Conservation (phyloP, 129 eudicot species). For the Heracleum sosnowskyi region DNA sequence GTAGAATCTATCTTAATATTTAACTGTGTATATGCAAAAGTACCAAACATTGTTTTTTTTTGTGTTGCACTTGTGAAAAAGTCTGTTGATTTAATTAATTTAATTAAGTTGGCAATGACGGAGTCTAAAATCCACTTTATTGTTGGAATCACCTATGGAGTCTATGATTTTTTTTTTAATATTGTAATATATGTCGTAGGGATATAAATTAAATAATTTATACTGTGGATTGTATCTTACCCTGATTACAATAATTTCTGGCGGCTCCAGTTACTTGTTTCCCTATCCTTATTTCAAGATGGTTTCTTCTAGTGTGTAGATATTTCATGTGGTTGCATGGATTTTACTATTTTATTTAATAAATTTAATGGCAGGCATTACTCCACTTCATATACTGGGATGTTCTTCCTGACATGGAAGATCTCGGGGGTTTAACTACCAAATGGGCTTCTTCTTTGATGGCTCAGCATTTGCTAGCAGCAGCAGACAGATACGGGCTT, state of each 20-base stretch:
- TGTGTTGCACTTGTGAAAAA: background rate
- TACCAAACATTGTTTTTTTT: background rate
- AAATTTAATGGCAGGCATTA: too few relatives aligned
- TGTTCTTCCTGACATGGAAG: constrained; percentile 9
- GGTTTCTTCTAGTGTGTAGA: background rate
- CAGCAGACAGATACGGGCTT: constrained; percentile 12
- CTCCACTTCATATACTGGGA: constrained; percentile 8
- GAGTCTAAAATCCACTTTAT: too few relatives aligned
- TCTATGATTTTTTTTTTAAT: too few relatives aligned
- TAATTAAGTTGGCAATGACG: background rate
- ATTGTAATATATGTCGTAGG: too few relatives aligned
- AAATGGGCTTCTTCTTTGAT: constrained; percentile 10
- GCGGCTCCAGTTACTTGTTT: background rate
- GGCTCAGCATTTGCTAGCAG: constrained; percentile 12
- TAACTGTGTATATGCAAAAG: background rate
- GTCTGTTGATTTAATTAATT: background rate
- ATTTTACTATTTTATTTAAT: background rate
- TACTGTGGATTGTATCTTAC: background rate
- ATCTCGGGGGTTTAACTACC: background rate
- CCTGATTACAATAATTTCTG: background rate
- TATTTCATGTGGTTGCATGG: background rate
- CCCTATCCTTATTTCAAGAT: background rate
- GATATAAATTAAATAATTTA: too few relatives aligned
- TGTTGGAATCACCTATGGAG: too few relatives aligned
- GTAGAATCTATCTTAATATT: background rate